Evolutionary conservation across 2,329 filamentous ascomycete species (phyloP).

Genomic region (Colletotrichum horii): DNA sequence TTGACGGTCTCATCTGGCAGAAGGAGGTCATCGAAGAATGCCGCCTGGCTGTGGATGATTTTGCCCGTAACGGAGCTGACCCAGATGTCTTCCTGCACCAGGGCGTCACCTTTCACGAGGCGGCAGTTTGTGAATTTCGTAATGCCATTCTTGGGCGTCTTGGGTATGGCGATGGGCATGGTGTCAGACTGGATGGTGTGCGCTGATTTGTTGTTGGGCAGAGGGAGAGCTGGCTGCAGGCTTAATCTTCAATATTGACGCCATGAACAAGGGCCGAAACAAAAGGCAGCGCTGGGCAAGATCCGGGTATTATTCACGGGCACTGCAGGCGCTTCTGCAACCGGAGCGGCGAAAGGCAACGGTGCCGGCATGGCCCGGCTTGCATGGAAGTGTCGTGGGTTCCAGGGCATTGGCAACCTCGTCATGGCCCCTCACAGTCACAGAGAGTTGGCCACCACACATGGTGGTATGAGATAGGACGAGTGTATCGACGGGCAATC

Average conservation of each 20-base stretch:
- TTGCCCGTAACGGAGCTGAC: conserved; percentile 82
- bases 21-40: conserved; percentile 71
- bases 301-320: conserved; percentile 11
- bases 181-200: conserved; percentile 31
- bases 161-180: conserved; percentile 55
- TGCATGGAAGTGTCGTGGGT: conserved; percentile 8
- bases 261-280: conserved; percentile 10
- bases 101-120: conserved; percentile 68
- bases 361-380: conserved; percentile 17
- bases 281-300: not conserved
- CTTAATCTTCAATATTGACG: conserved; percentile 11
- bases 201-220: conserved; percentile 6
- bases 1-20: conserved; percentile 79
- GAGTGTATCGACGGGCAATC: not conserved
- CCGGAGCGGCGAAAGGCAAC: conserved; percentile 3
- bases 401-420: not conserved
- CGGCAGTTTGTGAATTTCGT: conserved; percentile 92
- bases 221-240: not conserved
- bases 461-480: conserved; percentile 22
- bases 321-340: not conserved
- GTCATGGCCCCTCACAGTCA: conserved; percentile 19
- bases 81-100: conserved; percentile 86
- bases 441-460: conserved; percentile 8
- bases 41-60: conserved; percentile 73
- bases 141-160: conserved; percentile 57